Percentiles rank a stretch among this genome's conserved stretches.
Evolutionary conservation across 139 green algal species (phyloP).

Genomic region (Micractinium sp.): DNA sequence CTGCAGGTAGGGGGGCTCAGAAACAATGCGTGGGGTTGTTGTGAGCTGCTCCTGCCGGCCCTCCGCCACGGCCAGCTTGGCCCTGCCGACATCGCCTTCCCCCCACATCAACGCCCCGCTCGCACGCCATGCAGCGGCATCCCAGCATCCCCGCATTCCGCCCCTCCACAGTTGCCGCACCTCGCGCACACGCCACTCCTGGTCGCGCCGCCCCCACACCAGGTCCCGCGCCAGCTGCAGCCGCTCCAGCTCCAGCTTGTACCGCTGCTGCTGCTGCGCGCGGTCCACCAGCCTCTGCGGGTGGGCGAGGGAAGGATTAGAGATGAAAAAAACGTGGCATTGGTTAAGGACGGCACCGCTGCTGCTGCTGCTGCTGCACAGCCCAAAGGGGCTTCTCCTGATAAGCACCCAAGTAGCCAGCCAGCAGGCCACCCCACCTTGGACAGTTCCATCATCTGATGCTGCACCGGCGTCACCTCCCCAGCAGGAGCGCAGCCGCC

Average conservation of each 20-base stretch:
- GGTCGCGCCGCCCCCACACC: conserved; percentile 29
- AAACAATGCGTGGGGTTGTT: not conserved
- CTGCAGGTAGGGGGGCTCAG: not conserved
- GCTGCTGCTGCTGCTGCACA: not conserved
- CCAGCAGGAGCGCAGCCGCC: not conserved
- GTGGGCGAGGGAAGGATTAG: not conserved
- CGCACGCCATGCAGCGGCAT: no score
- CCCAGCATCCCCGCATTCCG: no score
- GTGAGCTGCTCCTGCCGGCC: not conserved
- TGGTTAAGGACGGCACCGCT: not conserved
- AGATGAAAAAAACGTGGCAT: no score
- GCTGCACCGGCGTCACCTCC: not conserved
- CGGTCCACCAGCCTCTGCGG: conserved; percentile 41
- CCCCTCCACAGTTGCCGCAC: not conserved
- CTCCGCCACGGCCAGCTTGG: no score
- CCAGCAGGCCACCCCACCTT: conserved; percentile 4
- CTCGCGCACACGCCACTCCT: conserved; percentile 32
- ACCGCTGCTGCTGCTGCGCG: conserved; percentile 10
- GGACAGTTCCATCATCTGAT: conserved; percentile 24
- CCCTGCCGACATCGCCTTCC: not conserved
- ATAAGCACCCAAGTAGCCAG: no score
- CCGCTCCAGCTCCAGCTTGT: conserved; percentile 38
- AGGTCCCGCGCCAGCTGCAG: conserved; percentile 47
- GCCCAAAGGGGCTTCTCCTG: no score
- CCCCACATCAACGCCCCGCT: no score